phyloP scores from a whole-genome alignment of 2,329 filamentous ascomycete genomes.

The Trichoderma breve region DNA sequence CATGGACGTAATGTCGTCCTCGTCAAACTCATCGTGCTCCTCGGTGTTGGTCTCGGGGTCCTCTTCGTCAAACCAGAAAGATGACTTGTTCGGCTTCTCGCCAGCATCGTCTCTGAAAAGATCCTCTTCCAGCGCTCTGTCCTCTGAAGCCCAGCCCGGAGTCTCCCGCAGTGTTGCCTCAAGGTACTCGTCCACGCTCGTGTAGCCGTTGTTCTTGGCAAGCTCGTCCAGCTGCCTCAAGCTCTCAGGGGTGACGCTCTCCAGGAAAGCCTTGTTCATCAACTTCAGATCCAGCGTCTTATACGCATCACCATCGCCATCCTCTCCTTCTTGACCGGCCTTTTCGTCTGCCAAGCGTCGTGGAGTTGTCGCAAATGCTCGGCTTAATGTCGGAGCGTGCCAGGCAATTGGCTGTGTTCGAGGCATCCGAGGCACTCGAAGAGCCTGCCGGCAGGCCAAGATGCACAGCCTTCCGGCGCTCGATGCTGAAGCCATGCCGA shows the following conservation, averaged over 20 bases:
- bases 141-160: slow-evolving; percentile 33
- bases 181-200: slow-evolving; percentile 35
- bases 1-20: slow-evolving; percentile 79
- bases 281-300: slow-evolving; percentile 31
- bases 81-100: slow-evolving; percentile 36
- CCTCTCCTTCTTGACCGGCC: slow-evolving; percentile 26
- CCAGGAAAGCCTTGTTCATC: slow-evolving; percentile 32
- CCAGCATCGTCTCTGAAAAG: slow-evolving; percentile 33
- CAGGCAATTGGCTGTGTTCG: slow-evolving; percentile 28
- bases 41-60: slow-evolving; percentile 49
- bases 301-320: slow-evolving; percentile 26
- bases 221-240: slow-evolving; percentile 36
- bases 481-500: slow-evolving; percentile 41
- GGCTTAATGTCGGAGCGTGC: slow-evolving; percentile 24
- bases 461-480: slow-evolving; percentile 39
- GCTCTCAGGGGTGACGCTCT: slow-evolving; percentile 33
- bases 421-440: slow-evolving; percentile 27
- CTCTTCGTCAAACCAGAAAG: slow-evolving; percentile 51
- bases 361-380: slow-evolving; percentile 34
- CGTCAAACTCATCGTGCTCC: slow-evolving; percentile 64
- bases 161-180: slow-evolving; percentile 29
- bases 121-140: slow-evolving; percentile 34
- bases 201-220: slow-evolving; percentile 36
- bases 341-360: slow-evolving; percentile 30
- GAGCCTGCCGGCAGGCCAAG: slow-evolving; percentile 34